These are phyloP conservation scores for Creolimax fragrantissima DNA, from an alignment of 78 protist species.

Conservation along the genomic window DNA sequence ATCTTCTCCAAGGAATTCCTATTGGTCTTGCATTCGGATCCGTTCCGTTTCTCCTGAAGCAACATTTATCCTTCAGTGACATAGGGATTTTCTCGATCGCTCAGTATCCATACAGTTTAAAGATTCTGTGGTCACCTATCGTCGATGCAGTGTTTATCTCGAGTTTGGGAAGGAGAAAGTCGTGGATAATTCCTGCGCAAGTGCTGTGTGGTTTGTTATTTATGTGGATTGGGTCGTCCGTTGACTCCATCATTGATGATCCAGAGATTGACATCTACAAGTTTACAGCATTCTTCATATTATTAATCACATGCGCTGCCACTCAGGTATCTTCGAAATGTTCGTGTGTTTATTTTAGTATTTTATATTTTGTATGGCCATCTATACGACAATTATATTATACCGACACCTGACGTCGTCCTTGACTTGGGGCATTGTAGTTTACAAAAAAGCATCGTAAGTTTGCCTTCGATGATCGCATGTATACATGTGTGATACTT, in stretches of 20 bases:
- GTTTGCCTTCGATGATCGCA: no score
- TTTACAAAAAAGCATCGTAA: no score
- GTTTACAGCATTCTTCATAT: neutral
- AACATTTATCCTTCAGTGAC: slow-evolving; percentile 22
- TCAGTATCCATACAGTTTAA: slow-evolving; percentile 44
- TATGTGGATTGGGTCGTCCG: neutral
- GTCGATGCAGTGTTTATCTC: slow-evolving; percentile 45
- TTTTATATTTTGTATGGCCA: no score
- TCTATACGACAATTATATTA: no score
- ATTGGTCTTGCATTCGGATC: slow-evolving; percentile 52
- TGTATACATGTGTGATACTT: no score
- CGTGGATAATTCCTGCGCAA: slow-evolving; percentile 80
- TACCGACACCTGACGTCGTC: no score
- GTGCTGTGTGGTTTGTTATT: slow-evolving; percentile 23
- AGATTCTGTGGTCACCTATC: slow-evolving; percentile 76
- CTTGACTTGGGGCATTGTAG: no score
- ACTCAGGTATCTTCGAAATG: slow-evolving; percentile 16
- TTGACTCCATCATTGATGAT: neutral
- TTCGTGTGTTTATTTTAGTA: no score
- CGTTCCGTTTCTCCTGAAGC: slow-evolving; percentile 53
- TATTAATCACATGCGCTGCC: slow-evolving; percentile 16
- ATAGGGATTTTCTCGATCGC: slow-evolving; percentile 50
- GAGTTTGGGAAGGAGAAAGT: slow-evolving; percentile 62
- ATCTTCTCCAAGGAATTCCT: slow-evolving; percentile 53
- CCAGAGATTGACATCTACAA: neutral